Base-by-base conservation (phyloP, 495 filamentous ascomycete genomes). In the Annulohypoxylon moriforme region DNA sequence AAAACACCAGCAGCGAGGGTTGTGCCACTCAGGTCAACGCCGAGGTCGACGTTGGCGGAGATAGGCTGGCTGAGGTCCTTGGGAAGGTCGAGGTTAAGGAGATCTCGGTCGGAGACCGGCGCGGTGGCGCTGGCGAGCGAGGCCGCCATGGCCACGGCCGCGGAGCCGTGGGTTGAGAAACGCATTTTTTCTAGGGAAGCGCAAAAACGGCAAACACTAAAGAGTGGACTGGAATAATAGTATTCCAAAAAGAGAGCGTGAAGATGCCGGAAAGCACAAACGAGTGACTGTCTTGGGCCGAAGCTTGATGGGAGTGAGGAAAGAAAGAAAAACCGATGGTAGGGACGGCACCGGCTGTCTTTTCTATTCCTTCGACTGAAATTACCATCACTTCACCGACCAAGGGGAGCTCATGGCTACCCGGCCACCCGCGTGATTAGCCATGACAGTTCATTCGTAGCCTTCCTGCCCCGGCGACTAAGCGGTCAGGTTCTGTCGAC, bases 221-320 rank as follows among this genome's bases (percentile, higher is more conserved):
- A 76, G 73, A 78, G 60, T 77, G 75, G 75, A 76, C 73, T 74
- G 76, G 74, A 78, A 60, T 40, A 66, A 63, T 72, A 60, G 36
- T 63, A 71, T 76, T 72, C 73, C 76, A 57, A 71, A 58, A 69
- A 67, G 53, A 67, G 71, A 78, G 57, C 27, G 74, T 70, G 52
- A 66, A 38, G 27, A 76, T 74, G 76, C 76, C 65, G 63, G 64
- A 69, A 68, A 78, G 69, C 68, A 74, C 49, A 70, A 78, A 73
- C 9, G 76, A 77, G 58, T 72, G 74, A 76, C 73, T 72, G 56
- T 65, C 73, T 70, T 71, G 71, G 70, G 70, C 67, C 53, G 73
- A 72, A 63, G 71, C 71, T 73, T 62, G 71, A 73, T 68, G 67
- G 74, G 71, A 71, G 58, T 76, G 76, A 74, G 58, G 69, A 61